Evolutionary conservation across 805 yeast genomes (phyloP), one percentile per base, ranked within the genome.

Genomic region (Cyberlindnera saturnus): DNA sequence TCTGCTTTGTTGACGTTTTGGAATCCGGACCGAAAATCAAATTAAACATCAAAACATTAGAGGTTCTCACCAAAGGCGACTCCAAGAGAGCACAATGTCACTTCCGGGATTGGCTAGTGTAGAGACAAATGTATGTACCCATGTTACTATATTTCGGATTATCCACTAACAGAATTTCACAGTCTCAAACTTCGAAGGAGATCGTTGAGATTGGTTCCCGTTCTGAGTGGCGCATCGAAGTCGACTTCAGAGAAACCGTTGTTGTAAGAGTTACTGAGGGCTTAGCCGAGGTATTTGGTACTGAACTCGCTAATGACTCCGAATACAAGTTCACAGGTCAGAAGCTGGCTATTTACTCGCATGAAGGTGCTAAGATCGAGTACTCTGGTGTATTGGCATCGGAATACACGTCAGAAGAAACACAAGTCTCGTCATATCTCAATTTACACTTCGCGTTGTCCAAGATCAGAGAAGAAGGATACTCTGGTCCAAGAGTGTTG

Each of bases 271-370:
- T 82, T 10, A 45, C 63, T 3, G 65, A 69, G 3, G 99, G 99
- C 4, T 72, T 81, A 3, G 96, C 87, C 2, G 99, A 93, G 65
- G 75, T 89, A 9, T 87, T 84, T 63, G 99, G 99, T 19, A 87
- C 96, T 3, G 99, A 93, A 60, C 73, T 93, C 19, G 86, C 96
- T 3, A 68, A 73, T 35, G 86, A 84, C 45, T 69, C 73, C 1
- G 85, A 79, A 18, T 82, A 79, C 53, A 58, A 63, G 3, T 80
- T 86, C 55, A 62, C 65, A 20, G 82, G 81, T 7, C 65, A 73
- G 47, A 77, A 77, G 42, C 64, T 75, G 4, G 75, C 82, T 13
- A 54, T 85, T 1, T 77, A 66, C 47, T 73, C 89, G 1, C 77
- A 77, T 50, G 77, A 75, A 31, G 96, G 96, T 5, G 79, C 87